These are phyloP conservation scores for Mesostigma viride DNA, from an alignment of 139 green algal species.

Conservation along the genomic window DNA sequence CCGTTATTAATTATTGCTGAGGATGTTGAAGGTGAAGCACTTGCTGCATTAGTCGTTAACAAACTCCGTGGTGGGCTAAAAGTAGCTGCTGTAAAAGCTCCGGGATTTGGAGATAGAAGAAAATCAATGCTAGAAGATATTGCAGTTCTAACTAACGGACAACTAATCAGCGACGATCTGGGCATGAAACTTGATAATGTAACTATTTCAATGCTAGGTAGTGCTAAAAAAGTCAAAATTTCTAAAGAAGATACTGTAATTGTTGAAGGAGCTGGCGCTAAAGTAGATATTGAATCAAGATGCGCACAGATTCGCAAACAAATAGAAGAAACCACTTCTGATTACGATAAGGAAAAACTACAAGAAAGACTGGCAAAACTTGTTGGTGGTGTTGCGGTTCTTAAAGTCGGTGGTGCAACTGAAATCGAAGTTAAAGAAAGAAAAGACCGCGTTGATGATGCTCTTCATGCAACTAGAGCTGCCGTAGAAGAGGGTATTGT, in stretches of 20 bases:
- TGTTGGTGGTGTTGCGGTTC: slow-evolving; percentile 83
- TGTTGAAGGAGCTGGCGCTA: slow-evolving; percentile 80
- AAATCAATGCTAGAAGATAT: slow-evolving; percentile 97
- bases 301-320: slow-evolving; percentile 63
- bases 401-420: slow-evolving; percentile 84
- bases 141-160: slow-evolving; percentile 77
- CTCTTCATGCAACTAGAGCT: slow-evolving; percentile 97
- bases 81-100: slow-evolving; percentile 95
- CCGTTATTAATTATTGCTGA: slow-evolving; percentile 95
- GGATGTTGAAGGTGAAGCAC: slow-evolving; percentile 91
- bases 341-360: slow-evolving; percentile 98
- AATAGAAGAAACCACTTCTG: slow-evolving; percentile 57
- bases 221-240: slow-evolving; percentile 75
- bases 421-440: slow-evolving; percentile 93
- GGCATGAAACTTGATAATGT: slow-evolving; percentile 89
- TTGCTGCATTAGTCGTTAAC: slow-evolving; percentile 96
- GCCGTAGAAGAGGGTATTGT: slow-evolving; percentile 99
- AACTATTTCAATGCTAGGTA: slow-evolving; percentile 67
- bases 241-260: slow-evolving; percentile 97
- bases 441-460: slow-evolving; percentile 96
- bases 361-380: slow-evolving; percentile 97
- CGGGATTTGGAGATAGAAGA: slow-evolving; percentile 96
- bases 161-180: slow-evolving; percentile 75
- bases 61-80: too few relatives aligned
- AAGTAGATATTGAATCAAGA: slow-evolving; percentile 57